These are phyloP conservation scores for Debaryomyces psychrophilus DNA, from an alignment of 1,139 yeast species.

Conservation along the genomic window DNA sequence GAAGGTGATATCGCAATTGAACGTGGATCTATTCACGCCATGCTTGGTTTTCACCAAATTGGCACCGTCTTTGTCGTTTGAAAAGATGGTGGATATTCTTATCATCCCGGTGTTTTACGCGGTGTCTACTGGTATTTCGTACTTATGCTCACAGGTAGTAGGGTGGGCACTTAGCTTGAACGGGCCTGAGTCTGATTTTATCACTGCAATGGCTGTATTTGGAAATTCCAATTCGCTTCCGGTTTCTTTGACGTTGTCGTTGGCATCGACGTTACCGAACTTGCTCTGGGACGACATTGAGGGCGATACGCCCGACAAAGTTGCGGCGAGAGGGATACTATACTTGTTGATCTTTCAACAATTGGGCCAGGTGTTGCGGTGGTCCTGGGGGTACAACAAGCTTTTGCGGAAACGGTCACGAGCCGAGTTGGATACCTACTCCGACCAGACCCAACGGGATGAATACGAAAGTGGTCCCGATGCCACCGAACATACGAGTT, in stretches of 20 bases:
- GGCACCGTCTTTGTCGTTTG: slow-evolving; percentile 70
- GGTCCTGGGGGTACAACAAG: slow-evolving; percentile 93
- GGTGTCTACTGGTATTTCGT: slow-evolving; percentile 65
- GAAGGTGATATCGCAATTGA: slow-evolving; percentile 64
- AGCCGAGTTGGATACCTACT: slow-evolving; percentile 42
- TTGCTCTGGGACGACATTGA: slow-evolving; percentile 74
- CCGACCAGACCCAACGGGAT: slow-evolving; percentile 8
- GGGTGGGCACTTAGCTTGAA: slow-evolving; percentile 54
- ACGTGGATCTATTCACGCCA: slow-evolving; percentile 83
- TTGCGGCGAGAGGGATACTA: slow-evolving; percentile 79
- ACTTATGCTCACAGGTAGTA: slow-evolving; percentile 52
- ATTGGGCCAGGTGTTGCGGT: slow-evolving; percentile 77
- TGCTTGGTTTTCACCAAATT: slow-evolving; percentile 80
- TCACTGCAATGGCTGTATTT: slow-evolving; percentile 87
- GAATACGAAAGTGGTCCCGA: neutral
- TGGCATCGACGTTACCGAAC: slow-evolving; percentile 73
- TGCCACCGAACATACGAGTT: slow-evolving; percentile 14
- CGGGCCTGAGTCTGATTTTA: slow-evolving; percentile 72
- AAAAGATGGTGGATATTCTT: slow-evolving; percentile 68
- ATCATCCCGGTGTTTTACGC: slow-evolving; percentile 75
- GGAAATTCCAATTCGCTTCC: slow-evolving; percentile 83
- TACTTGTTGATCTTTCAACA: slow-evolving; percentile 82
- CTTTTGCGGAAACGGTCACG: slow-evolving; percentile 57
- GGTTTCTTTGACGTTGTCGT: slow-evolving; percentile 71
- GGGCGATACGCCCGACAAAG: slow-evolving; percentile 66